These are phyloP conservation scores for Ziziphus jujuba DNA, from an alignment of 306 rosid species.

Conservation along the genomic window DNA sequence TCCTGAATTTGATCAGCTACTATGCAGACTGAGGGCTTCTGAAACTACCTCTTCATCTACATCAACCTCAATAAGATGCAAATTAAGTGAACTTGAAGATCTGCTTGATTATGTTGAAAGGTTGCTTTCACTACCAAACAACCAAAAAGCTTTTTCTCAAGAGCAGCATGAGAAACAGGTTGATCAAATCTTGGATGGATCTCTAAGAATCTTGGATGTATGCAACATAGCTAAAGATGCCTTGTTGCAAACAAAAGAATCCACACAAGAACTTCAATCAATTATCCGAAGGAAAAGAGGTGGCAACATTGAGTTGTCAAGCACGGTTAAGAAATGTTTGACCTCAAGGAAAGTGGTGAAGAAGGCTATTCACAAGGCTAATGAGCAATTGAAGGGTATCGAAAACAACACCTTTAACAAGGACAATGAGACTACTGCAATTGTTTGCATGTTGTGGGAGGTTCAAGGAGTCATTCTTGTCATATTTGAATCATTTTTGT, in stretches of 20 bases:
- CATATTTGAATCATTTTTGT: constrained; percentile 31
- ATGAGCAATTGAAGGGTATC: constrained; percentile 1
- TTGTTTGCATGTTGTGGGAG: constrained; percentile 30
- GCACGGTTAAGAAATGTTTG: constrained; percentile 31
- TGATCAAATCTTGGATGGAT: constrained; percentile 31
- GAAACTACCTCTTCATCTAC: constrained; percentile 19
- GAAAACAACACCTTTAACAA: background rate
- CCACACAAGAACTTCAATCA: constrained; percentile 36
- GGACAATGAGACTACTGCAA: background rate
- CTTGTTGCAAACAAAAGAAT: constrained; percentile 31
- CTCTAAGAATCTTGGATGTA: constrained; percentile 31
- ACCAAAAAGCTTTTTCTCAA: constrained; percentile 9
- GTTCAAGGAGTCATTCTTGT: constrained; percentile 23
- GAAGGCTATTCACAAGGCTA: constrained; percentile 25
- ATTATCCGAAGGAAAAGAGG: constrained; percentile 25
- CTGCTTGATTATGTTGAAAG: constrained; percentile 33
- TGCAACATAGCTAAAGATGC: constrained; percentile 32
- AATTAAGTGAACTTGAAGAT: constrained; percentile 19
- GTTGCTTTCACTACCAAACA: constrained; percentile 27
- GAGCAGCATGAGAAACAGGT: constrained; percentile 17
- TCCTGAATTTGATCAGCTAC: constrained; percentile 16
- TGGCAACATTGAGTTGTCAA: constrained; percentile 3
- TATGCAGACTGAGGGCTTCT: constrained; percentile 21
- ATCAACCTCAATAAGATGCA: constrained; percentile 14
- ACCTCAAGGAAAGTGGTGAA: constrained; percentile 32